These are phyloP conservation scores for Tolypocladium cylindrosporum DNA, from an alignment of 2,329 filamentous ascomycete genomes.

Conservation along the genomic window DNA sequence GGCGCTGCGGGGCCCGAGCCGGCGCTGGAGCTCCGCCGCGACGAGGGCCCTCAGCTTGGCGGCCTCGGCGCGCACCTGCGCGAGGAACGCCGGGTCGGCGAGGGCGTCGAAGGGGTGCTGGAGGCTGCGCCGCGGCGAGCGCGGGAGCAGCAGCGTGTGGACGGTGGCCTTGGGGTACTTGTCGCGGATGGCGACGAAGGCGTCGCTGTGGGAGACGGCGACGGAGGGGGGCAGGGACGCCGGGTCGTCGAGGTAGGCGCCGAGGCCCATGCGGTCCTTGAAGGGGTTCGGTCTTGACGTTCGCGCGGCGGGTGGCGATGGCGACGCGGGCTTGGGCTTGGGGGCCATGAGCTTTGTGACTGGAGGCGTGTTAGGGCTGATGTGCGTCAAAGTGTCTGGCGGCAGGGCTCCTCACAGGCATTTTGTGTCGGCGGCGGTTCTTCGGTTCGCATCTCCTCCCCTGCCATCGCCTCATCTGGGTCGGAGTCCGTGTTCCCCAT, in stretches of 20 bases:
- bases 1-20: slow-evolving; percentile 52
- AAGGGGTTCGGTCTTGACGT: slow-evolving; percentile 21
- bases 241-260: slow-evolving; percentile 56
- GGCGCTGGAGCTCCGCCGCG: slow-evolving; percentile 63
- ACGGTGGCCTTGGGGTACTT: slow-evolving; percentile 76
- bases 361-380: slow-evolving; percentile 6
- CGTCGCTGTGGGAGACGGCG: slow-evolving; percentile 56
- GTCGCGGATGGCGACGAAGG: slow-evolving; percentile 72
- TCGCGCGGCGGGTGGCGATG: slow-evolving; percentile 6
- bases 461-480: slow-evolving; percentile 29
- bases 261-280: slow-evolving; percentile 50
- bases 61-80: slow-evolving; percentile 50
- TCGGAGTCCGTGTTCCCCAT: slow-evolving; percentile 9
- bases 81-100: slow-evolving; percentile 59
- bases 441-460: slow-evolving; percentile 26
- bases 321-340: slow-evolving; percentile 21
- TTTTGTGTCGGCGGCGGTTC: slow-evolving; percentile 18
- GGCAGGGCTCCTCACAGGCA: slow-evolving; percentile 26
- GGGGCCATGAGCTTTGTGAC: slow-evolving; percentile 27
- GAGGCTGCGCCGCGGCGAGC: slow-evolving; percentile 47
- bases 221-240: slow-evolving; percentile 47
- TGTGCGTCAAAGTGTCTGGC: too few species aligned
- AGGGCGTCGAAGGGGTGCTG: slow-evolving; percentile 73
- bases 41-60: slow-evolving; percentile 53
- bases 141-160: slow-evolving; percentile 81